A percentile compares a stretch with the other conserved stretches of the same genome.
These are phyloP conservation scores for Trichoderma harzianum DNA, from an alignment of 2,329 filamentous ascomycete genomes.

Conservation along the genomic window DNA sequence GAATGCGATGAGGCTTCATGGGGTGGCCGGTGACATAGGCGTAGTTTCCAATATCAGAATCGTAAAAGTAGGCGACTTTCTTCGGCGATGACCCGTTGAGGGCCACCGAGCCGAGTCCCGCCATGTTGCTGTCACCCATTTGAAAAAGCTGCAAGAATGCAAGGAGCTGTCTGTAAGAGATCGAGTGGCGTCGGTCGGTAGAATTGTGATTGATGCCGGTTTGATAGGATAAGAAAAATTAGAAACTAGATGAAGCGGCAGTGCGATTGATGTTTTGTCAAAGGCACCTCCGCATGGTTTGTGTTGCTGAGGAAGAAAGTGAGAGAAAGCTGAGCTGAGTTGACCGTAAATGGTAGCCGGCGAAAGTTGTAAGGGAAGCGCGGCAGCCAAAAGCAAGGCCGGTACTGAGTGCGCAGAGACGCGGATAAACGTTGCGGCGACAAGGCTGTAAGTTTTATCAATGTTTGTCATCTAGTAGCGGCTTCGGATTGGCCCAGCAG, in stretches of 20 bases:
- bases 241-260: not conserved
- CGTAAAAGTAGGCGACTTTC: conserved; percentile 97
- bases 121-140: conserved; percentile 38
- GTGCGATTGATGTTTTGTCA: conserved; percentile 19
- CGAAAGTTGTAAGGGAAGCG: conserved; percentile 21
- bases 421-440: conserved; percentile 31
- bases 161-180: conserved; percentile 10
- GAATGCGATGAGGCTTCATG: conserved; percentile 97
- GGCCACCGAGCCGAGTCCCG: conserved; percentile 44
- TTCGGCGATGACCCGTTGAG: conserved; percentile 55
- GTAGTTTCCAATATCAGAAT: conserved; percentile 97
- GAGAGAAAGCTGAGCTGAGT: conserved; percentile 21
- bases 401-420: not conserved
- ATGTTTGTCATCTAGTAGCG: not conserved
- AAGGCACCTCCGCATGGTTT: conserved; percentile 25
- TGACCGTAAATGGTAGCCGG: conserved; percentile 11
- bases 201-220: not conserved
- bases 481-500: not conserved
- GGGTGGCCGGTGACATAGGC: conserved; percentile 95
- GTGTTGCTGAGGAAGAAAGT: conserved; percentile 12
- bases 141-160: conserved; percentile 19
- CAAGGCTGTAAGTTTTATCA: conserved; percentile 18
- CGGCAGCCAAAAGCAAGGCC: conserved; percentile 19
- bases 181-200: not conserved
- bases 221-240: not conserved